These are phyloP conservation scores for Candida nemodendra DNA, from an alignment of 805 yeast species.

Conservation along the genomic window DNA sequence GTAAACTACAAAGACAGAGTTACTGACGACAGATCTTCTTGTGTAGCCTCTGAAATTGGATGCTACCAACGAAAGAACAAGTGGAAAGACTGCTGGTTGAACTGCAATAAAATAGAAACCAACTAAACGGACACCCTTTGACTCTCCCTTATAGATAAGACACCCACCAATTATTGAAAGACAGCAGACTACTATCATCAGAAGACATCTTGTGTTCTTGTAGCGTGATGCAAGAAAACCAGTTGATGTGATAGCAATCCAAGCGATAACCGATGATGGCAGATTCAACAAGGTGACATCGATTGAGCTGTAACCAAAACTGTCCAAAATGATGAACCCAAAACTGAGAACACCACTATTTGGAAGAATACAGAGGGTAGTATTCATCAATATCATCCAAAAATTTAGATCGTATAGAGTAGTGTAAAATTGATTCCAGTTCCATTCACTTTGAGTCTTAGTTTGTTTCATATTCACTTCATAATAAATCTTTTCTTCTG, in stretches of 20 bases:
- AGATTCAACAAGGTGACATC: conserved; percentile 35
- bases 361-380: conserved; percentile 49
- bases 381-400: conserved; percentile 45
- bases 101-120: conserved; percentile 31
- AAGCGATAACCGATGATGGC: conserved; percentile 39
- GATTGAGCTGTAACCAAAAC: conserved; percentile 35
- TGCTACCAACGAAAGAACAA: conserved; percentile 25
- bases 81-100: conserved; percentile 30
- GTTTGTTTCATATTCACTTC: conserved; percentile 51
- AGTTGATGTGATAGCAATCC: conserved; percentile 27
- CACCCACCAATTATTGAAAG: conserved; percentile 30
- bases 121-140: conserved; percentile 27
- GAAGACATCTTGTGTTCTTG: conserved; percentile 33
- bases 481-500: conserved; percentile 43
- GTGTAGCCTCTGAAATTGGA: conserved; percentile 62
- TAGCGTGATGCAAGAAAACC: conserved; percentile 29
- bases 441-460: conserved; percentile 56
- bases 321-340: conserved; percentile 38
- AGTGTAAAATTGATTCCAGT: conserved; percentile 52
- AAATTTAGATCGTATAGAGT: conserved; percentile 48
- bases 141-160: conserved; percentile 27
- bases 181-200: conserved; percentile 24
- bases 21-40: conserved; percentile 56
- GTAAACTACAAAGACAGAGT: conserved; percentile 56
- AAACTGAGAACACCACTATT: conserved; percentile 43